Evolutionary conservation across 495 filamentous ascomycete genomes (phyloP).

Genomic region (Gamarada debralockiae): DNA sequence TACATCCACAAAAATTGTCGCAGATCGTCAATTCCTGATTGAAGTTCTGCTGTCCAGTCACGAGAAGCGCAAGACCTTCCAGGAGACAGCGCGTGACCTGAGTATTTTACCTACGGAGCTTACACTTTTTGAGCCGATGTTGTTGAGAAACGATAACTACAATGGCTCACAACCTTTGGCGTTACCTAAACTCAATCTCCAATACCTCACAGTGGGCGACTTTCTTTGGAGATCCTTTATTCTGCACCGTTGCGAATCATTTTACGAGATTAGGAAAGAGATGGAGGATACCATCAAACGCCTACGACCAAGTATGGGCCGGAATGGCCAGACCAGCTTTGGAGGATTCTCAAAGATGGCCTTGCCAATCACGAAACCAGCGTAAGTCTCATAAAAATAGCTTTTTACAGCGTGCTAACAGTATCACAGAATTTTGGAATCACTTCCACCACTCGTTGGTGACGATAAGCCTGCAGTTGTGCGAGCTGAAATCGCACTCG

Average conservation of each 20-base stretch:
- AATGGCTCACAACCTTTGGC: conserved; percentile 86
- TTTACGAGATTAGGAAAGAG: conserved; percentile 90
- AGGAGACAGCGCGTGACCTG: conserved; percentile 68
- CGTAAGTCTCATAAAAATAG: conserved; percentile 31
- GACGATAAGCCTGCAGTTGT: conserved; percentile 81
- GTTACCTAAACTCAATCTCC: conserved; percentile 91
- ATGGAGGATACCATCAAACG: conserved; percentile 79
- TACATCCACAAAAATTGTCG: conserved; percentile 53
- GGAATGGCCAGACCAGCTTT: conserved; percentile 64
- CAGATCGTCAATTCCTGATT: conserved; percentile 63
- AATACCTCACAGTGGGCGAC: conserved; percentile 92
- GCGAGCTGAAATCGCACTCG: conserved; percentile 81
- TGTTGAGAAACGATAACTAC: conserved; percentile 83
- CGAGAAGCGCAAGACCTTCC: conserved; percentile 78
- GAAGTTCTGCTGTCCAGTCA: conserved; percentile 76
- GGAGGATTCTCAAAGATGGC: conserved; percentile 91
- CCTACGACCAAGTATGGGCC: conserved; percentile 63
- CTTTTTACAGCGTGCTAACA: conserved; percentile 19
- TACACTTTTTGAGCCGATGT: conserved; percentile 77
- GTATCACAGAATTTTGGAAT: conserved; percentile 63
- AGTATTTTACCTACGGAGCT: conserved; percentile 80
- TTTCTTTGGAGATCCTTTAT: conserved; percentile 93
- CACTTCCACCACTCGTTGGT: conserved; percentile 79
- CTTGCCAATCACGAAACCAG: conserved; percentile 78
- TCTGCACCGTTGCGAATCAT: conserved; percentile 85